Conservation (phyloP, 2,329 filamentous ascomycete genomes). For the Curvularia sp. region DNA sequence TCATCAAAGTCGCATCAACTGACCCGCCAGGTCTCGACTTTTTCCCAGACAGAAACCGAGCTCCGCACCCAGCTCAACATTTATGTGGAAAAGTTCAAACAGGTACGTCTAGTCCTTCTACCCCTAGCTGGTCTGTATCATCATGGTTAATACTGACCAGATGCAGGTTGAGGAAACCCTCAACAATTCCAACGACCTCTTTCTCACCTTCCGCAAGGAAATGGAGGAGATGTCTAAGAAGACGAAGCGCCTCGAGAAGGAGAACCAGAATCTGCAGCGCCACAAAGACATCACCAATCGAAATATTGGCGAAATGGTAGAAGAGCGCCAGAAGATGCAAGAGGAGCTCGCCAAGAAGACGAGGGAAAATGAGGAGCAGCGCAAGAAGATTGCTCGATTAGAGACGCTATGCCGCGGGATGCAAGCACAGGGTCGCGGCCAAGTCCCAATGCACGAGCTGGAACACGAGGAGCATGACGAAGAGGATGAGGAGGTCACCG, state of each 20-base stretch:
- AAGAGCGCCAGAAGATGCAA: conserved; percentile 80
- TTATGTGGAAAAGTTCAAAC: conserved; percentile 99
- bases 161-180: conserved; percentile 95
- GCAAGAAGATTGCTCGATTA: conserved; percentile 86
- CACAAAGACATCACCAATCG: conserved; percentile 93
- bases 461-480: conserved; percentile 38
- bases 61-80: conserved; percentile 94
- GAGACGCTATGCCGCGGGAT: conserved; percentile 95
- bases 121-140: conserved; percentile 37
- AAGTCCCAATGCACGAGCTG: conserved; percentile 60
- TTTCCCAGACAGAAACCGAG: conserved; percentile 94
- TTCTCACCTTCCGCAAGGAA: conserved; percentile 95
- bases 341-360: conserved; percentile 75
- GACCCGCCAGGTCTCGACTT: conserved; percentile 90
- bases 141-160: conserved; percentile 57
- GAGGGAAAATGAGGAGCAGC: conserved; percentile 78
- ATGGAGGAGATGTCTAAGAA: conserved; percentile 99
- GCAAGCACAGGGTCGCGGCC: conserved; percentile 89
- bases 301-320: conserved; percentile 96
- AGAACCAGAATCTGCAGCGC: conserved; percentile 87
- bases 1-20: conserved; percentile 80
- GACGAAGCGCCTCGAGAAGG: conserved; percentile 94
- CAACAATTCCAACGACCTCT: conserved; percentile 97
- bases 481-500: conserved; percentile 63
- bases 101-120: conserved; percentile 66